Base-by-base conservation (phyloP, 345 rosid genomes). In the Pistacia vera region DNA sequence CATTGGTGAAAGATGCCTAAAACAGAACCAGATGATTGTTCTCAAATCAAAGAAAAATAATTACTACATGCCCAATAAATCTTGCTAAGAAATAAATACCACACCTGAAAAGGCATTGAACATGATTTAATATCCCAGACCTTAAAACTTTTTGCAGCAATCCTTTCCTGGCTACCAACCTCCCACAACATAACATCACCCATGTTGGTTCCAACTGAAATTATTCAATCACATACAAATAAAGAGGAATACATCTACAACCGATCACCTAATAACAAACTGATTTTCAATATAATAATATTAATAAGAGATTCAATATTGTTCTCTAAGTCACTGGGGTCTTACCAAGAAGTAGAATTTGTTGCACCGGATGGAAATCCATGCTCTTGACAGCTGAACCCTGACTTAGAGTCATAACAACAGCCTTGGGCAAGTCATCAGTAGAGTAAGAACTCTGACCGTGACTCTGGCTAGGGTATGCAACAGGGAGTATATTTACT, bases 301-400 rank as follows among this genome's bases (percentile, higher is more conserved):
- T 66, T 57, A 17, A 55, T 66, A 72, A 64, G 36, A 80, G 33
- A 67, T 48, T 25, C 44, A 63, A 77, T 44, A 71, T 66, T 71
- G 49, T 70, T 63, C 61, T 38, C 44, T 55, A 44, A 55, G 71
- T 66, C 74, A 38, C 70, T 52, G 60, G 56, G 71, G 51, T 72
- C 93, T 85, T 69, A 96, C 98, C 95, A 20, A 94, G 90, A 74
- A 94, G 95, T 62, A 92, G 77, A 78, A 83, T 90, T 81, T 90
- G 97, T 81, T 90, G 93, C 73, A 82, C 63, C 0, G 97, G 97
- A 81, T 94, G 97, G 78, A 94, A 94, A 85, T 90, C 98, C 94
- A 94, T 94, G 86, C 97, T 94, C 88, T 79, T 90, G 68, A 86
- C 92, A 71, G 89, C 81, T 72, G 95, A 89, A 33, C 93, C 89